phyloP scores from a whole-genome alignment of 2,329 filamentous ascomycete genomes.

The Colletotrichum liaoningense region DNA sequence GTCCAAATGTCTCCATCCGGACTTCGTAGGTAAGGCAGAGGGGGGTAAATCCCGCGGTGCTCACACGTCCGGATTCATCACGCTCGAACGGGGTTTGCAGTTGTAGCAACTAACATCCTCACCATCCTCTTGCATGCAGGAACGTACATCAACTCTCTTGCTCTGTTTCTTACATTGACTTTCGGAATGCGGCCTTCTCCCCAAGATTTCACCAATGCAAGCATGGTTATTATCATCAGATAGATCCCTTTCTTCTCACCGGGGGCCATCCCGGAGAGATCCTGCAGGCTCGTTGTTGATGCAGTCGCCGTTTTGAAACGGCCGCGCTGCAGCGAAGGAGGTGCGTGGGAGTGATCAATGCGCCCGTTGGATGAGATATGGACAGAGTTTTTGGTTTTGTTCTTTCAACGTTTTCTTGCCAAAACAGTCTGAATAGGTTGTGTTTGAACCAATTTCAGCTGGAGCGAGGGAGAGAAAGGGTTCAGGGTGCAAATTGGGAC shows the following conservation, averaged over 20 bases:
- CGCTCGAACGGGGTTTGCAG: not conserved
- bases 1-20: not conserved
- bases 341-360: slow-evolving; percentile 10
- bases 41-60: not conserved
- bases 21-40: not conserved
- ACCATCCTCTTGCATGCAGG: not conserved
- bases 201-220: not conserved
- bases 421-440: not conserved
- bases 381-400: not conserved
- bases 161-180: not conserved
- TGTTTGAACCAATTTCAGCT: not conserved
- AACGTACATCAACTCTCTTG: not conserved
- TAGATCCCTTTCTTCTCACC: not conserved
- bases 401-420: not conserved
- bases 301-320: slow-evolving; percentile 10
- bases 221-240: too few species aligned
- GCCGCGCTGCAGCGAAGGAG: slow-evolving; percentile 1
- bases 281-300: not conserved
- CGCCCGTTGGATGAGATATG: not conserved
- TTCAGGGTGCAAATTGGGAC: not conserved
- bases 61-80: not conserved
- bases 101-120: not conserved
- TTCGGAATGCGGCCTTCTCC: not conserved
- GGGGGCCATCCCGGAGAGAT: not conserved
- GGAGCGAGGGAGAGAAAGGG: not conserved